A percentile compares a stretch with the other conserved stretches of the same genome.
Conservation (phyloP, 2,329 filamentous ascomycete genomes). For the Aspergillus sp. region DNA sequence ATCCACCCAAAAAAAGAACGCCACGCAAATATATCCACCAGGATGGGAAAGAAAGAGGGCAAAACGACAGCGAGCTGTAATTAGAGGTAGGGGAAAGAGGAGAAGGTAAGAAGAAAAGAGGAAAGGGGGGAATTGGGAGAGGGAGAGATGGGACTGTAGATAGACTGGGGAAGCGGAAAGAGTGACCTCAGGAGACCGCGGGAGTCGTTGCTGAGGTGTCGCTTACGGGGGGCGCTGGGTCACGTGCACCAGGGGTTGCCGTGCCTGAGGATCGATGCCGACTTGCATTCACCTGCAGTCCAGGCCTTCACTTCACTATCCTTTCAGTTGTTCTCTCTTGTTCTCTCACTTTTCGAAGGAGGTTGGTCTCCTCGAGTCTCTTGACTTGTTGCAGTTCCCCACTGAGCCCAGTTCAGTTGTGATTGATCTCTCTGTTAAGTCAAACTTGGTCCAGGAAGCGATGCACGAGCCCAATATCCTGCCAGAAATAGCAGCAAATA, state of each 20-base stretch:
- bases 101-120: conserved; percentile 17
- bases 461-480: background rate
- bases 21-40: conserved; percentile 33
- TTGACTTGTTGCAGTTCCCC: background rate
- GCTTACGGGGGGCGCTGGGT: conserved; percentile 29
- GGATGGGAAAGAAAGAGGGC: conserved; percentile 18
- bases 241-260: conserved; percentile 30
- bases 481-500: background rate
- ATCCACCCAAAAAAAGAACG: conserved; percentile 42
- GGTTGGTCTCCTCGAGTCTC: too few relatives aligned
- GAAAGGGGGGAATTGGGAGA: conserved; percentile 9
- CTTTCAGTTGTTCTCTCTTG: too few relatives aligned
- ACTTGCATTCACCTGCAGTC: too few relatives aligned
- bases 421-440: background rate
- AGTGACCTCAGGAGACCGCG: conserved; percentile 42
- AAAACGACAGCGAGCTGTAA: conserved; percentile 20
- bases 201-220: conserved; percentile 42
- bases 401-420: background rate
- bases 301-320: too few relatives aligned
- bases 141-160: conserved; percentile 21
- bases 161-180: conserved; percentile 31
- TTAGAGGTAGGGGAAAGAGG: conserved; percentile 17
- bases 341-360: too few relatives aligned
- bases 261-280: too few relatives aligned
- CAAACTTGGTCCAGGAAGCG: background rate